Evolutionary conservation across 2,329 filamentous ascomycete species (phyloP).

Genomic region (Pseudogymnoascus sp.): DNA sequence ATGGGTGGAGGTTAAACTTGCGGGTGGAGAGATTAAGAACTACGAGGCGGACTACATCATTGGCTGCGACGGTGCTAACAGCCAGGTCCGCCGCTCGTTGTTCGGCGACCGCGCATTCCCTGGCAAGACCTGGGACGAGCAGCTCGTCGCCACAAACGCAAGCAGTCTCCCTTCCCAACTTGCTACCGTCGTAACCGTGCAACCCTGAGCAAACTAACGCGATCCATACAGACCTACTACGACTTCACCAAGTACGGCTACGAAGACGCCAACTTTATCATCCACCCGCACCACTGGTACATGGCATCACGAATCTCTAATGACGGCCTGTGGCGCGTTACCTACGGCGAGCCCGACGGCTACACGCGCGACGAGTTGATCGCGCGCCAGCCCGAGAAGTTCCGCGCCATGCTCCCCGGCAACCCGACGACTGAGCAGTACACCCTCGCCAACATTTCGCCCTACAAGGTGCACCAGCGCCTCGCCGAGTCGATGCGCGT

Average conservation of each 20-base stretch:
- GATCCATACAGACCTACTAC: constrained; percentile 44
- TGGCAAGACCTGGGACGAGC: constrained; percentile 49
- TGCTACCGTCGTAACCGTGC: too few relatives aligned
- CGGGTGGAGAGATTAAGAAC: constrained; percentile 27
- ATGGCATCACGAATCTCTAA: constrained; percentile 52
- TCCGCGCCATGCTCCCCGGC: constrained; percentile 17
- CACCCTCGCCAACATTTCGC: too few relatives aligned
- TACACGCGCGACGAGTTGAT: constrained; percentile 43
- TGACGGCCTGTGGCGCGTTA: constrained; percentile 52
- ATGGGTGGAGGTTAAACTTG: constrained; percentile 31
- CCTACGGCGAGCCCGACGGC: too few relatives aligned
- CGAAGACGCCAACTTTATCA: constrained; percentile 50
- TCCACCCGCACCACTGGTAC: constrained; percentile 52
- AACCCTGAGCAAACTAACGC: too few relatives aligned
- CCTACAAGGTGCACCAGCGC: too few relatives aligned
- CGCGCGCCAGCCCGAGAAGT: constrained; percentile 45
- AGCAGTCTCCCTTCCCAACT: background rate
- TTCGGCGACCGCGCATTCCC: constrained; percentile 47
- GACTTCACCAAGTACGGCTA: constrained; percentile 48
- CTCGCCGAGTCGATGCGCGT: too few relatives aligned
- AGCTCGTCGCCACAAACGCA: constrained; percentile 55
- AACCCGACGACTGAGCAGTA: too few relatives aligned
- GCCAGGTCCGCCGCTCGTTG: constrained; percentile 37
- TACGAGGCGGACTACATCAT: constrained; percentile 44
- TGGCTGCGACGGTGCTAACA: constrained; percentile 47